Percentiles rank a stretch among this genome's conserved stretches.
phyloP scores from a whole-genome alignment of 495 filamentous ascomycete species.

The Xylaria castorea region DNA sequence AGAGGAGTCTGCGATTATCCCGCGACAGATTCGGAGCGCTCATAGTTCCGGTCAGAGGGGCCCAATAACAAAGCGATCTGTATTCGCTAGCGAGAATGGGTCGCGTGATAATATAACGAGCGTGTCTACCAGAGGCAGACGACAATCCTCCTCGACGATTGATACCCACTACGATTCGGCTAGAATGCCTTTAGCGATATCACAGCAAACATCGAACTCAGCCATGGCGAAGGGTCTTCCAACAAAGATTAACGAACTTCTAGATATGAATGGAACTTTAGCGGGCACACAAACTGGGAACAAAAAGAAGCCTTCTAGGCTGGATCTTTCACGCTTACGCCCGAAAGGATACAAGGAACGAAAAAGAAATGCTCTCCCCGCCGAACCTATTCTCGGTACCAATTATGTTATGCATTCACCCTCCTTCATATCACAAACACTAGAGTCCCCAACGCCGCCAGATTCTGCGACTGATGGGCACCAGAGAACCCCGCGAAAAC shows the following conservation, averaged over 20 bases:
- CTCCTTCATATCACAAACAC: slow-evolving; percentile 46
- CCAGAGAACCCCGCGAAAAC: slow-evolving; percentile 36
- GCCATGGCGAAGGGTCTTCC: slow-evolving; percentile 61
- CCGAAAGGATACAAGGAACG: slow-evolving; percentile 41
- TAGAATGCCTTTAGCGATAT: slow-evolving; percentile 58
- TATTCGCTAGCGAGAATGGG: slow-evolving; percentile 31
- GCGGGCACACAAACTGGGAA: slow-evolving; percentile 40
- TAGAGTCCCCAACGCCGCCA: slow-evolving; percentile 37
- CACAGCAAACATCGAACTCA: slow-evolving; percentile 61
- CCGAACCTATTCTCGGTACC: slow-evolving; percentile 38
- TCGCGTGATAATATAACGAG: slow-evolving; percentile 43
- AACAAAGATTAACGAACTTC: slow-evolving; percentile 48
- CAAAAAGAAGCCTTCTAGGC: slow-evolving; percentile 51
- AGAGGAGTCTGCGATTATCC: slow-evolving; percentile 57
- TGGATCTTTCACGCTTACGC: slow-evolving; percentile 54
- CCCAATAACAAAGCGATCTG: slow-evolving; percentile 32
- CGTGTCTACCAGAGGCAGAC: slow-evolving; percentile 48
- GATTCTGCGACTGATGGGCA: slow-evolving; percentile 23
- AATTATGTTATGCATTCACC: slow-evolving; percentile 48
- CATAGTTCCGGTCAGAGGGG: slow-evolving; percentile 28
- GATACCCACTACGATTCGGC: slow-evolving; percentile 59
- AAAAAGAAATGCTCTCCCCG: neutral
- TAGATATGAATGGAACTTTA: slow-evolving; percentile 49
- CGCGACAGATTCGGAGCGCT: slow-evolving; percentile 35
- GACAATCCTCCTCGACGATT: slow-evolving; percentile 58